A percentile compares a stretch with the other conserved stretches of the same genome.
These are phyloP conservation scores for Barbarea vulgaris DNA, from an alignment of 345 rosid genomes.

Conservation along the genomic window DNA sequence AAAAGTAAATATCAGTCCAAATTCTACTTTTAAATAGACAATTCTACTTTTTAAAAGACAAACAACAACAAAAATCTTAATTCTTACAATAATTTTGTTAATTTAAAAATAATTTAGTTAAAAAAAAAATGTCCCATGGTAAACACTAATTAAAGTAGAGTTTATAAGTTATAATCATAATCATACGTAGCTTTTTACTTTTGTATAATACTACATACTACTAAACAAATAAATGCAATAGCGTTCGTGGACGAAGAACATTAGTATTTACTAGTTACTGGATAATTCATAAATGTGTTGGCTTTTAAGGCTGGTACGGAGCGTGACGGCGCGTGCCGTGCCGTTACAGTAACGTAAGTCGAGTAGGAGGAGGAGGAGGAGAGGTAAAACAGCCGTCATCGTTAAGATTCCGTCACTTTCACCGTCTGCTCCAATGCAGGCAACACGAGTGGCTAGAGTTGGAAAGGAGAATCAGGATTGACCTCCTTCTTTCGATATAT, in stretches of 20 bases:
- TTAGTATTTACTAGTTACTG: constrained; percentile 16
- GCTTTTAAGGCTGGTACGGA: background rate
- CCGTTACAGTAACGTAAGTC: constrained; percentile 41
- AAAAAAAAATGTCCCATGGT: background rate
- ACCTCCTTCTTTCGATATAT: constrained; percentile 20
- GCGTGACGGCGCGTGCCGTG: constrained; percentile 41
- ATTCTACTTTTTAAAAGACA: background rate
- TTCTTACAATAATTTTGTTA: background rate
- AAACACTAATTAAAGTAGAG: background rate
- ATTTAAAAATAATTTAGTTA: background rate
- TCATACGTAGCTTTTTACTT: background rate
- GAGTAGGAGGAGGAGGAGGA: background rate
- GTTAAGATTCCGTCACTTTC: constrained; percentile 54
- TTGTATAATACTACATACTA: no score
- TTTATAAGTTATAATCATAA: background rate
- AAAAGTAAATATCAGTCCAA: background rate
- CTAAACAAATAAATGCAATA: background rate
- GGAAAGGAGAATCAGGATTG: constrained; percentile 46
- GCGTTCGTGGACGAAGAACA: constrained; percentile 9
- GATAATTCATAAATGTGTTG: constrained; percentile 20
- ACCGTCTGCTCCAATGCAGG: constrained; percentile 69
- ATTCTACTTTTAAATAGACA: background rate
- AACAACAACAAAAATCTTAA: background rate
- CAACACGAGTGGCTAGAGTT: constrained; percentile 61
- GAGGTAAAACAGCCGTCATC: constrained; percentile 29